Base-by-base conservation (phyloP, 345 rosid genomes). In the Melastoma malabathricum region DNA sequence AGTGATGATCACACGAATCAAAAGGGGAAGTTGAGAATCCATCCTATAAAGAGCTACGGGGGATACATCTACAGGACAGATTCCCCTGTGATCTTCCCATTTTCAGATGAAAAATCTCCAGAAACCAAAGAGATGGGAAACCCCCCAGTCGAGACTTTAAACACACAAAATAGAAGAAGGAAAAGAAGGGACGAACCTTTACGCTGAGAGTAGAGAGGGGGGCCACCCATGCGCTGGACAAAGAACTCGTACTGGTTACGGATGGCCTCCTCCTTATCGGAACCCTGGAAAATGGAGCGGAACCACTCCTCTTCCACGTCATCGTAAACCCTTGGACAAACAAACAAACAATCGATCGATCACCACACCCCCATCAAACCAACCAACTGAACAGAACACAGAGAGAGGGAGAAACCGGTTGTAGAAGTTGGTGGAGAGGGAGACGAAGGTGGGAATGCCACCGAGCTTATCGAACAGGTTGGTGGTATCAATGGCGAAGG, bases 221-320 rank as follows among this genome's bases (percentile, higher is more conserved):
- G 95, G 2, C 97, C 97, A 16, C 97, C 97, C 97, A 89, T 83
- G 60, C 95, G 69, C 75, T 85, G 93, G 54, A 81, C 89, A 48
- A 89, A 85, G 75, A 89, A 89, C 69, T 89, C 97, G 31, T 85
- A 85, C 52, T 83, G 95, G 55, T 89, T 89, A 58, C 78, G 89
- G 51, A 86, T 83, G 0, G 97, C 95, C 23, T 83, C 95, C 63
- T 89, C 97, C 60, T 89, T 85, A 60, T 58, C 79, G 1, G 97
- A 85, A 31, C 71, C 64, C 2, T 81, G 70, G 18, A 89, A 89
- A 18, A 89, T 85, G 2, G 78, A 77, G 17, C 80, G 72, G 62
- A 89, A 89, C 95, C 97, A 86, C 52, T 81, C 93, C 69, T 89
- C 85, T 44, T 79, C 31, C 31, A 3, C 88, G 4, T 86, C 94